Evolutionary conservation across 2,329 filamentous ascomycete species (phyloP).

Genomic region (Cladobotryum protrusum): DNA sequence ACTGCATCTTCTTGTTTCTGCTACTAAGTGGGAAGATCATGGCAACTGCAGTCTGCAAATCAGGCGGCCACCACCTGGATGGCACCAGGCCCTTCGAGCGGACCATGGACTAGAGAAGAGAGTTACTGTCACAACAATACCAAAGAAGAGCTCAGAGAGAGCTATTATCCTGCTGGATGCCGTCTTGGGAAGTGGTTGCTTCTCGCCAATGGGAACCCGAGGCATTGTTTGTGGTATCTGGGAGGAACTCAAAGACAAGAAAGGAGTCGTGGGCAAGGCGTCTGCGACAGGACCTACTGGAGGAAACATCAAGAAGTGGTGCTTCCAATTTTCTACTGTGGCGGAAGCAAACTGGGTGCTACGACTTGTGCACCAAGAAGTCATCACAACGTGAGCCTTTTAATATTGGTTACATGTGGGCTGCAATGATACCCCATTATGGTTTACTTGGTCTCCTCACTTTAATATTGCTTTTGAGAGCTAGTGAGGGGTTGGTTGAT

Average conservation of each 20-base stretch:
- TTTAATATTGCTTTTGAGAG: no score
- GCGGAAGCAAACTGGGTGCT: conserved; percentile 51
- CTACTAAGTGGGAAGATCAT: conserved; percentile 84
- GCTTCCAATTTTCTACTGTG: conserved; percentile 52
- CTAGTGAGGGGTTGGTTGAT: no score
- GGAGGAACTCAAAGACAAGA: conserved; percentile 64
- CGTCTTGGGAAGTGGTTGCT: conserved; percentile 76
- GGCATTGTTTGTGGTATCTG: conserved; percentile 87
- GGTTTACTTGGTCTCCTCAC: not conserved
- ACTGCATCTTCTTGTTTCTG: conserved; percentile 71
- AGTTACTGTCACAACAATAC: conserved; percentile 69
- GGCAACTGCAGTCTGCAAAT: conserved; percentile 81
- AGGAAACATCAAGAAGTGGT: conserved; percentile 57
- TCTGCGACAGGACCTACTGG: conserved; percentile 46
- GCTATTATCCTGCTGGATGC: conserved; percentile 70
- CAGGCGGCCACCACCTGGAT: conserved; percentile 62
- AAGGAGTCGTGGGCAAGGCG: conserved; percentile 47
- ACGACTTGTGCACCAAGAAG: conserved; percentile 51
- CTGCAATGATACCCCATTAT: not conserved
- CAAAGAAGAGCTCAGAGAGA: conserved; percentile 50
- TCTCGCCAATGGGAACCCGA: conserved; percentile 74
- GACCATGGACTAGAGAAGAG: conserved; percentile 74
- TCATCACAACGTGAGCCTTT: conserved; percentile 31
- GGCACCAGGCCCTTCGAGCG: conserved; percentile 51
- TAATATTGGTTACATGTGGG: not conserved